Percentiles rank a stretch among this genome's conserved stretches.
phyloP scores from a whole-genome alignment of 2,329 filamentous ascomycete species.

The Cladophialophora exuberans region DNA sequence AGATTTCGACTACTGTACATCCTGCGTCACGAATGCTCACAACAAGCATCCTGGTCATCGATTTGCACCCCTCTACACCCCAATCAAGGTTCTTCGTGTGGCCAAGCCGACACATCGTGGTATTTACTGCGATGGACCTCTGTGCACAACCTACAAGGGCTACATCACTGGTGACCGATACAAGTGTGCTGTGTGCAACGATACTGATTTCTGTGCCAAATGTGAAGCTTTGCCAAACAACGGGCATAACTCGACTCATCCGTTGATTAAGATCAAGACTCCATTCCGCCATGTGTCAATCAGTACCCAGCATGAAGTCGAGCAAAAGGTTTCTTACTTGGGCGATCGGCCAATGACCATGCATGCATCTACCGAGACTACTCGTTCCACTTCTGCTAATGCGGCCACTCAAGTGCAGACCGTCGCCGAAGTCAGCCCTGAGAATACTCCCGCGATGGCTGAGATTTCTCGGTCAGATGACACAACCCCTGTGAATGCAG shows the following conservation, averaged over 20 bases:
- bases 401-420: conserved; percentile 69
- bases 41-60: conserved; percentile 80
- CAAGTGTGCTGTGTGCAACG: conserved; percentile 96
- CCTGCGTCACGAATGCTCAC: conserved; percentile 69
- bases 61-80: conserved; percentile 85
- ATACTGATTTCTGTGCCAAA: conserved; percentile 90
- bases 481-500: conserved; percentile 39
- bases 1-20: conserved; percentile 92
- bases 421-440: conserved; percentile 71
- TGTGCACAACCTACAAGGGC: conserved; percentile 67
- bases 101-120: conserved; percentile 67
- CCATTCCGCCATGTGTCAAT: conserved; percentile 87
- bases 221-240: conserved; percentile 89
- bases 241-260: conserved; percentile 91
- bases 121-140: conserved; percentile 92
- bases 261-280: conserved; percentile 94
- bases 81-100: conserved; percentile 45
- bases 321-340: conserved; percentile 66
- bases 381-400: conserved; percentile 52
- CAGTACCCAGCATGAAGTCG: conserved; percentile 78
- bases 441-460: conserved; percentile 36
- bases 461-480: conserved; percentile 3
- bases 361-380: conserved; percentile 58
- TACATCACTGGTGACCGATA: conserved; percentile 84
- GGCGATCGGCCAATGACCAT: conserved; percentile 63